These are phyloP conservation scores for Boletus sp. DNA, from an alignment of 1,284 basidiomycete species.

Conservation along the genomic window DNA sequence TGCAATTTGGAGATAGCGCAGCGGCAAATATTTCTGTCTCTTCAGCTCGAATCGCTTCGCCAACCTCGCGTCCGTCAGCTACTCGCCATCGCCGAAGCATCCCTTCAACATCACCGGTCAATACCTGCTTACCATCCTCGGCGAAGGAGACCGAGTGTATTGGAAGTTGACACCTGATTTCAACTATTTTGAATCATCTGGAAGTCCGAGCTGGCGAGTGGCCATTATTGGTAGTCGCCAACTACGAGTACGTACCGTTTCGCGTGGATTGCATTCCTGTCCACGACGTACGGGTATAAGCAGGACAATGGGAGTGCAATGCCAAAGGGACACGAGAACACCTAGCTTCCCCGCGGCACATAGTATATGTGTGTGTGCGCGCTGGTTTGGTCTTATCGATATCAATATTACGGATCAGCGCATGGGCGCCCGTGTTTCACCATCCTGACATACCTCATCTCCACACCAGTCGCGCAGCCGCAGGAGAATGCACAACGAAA, in stretches of 20 bases:
- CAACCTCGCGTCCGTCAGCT: neutral
- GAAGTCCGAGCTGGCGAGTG: neutral
- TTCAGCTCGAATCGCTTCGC: neutral
- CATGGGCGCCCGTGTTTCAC: no score
- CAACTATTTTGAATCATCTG: neutral
- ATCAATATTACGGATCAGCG: no score
- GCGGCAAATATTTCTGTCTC: neutral
- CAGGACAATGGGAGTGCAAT: neutral
- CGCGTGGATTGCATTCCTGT: neutral
- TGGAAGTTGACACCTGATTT: neutral
- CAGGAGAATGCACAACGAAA: no score
- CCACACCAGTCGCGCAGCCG: no score
- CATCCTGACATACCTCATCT: no score
- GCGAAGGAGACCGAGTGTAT: constrained; percentile 1
- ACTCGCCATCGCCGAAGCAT: constrained; percentile 6
- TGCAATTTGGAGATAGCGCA: constrained; percentile 7
- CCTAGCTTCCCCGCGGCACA: neutral
- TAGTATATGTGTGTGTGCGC: no score
- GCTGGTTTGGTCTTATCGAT: no score
- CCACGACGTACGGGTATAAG: neutral
- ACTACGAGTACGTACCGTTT: neutral
- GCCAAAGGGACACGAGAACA: neutral
- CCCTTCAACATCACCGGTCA: neutral
- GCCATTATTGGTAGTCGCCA: neutral
- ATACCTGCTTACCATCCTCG: neutral